Evolutionary conservation across 495 filamentous ascomycete genomes (phyloP).

Genomic region (Penicillium egyptiacum): DNA sequence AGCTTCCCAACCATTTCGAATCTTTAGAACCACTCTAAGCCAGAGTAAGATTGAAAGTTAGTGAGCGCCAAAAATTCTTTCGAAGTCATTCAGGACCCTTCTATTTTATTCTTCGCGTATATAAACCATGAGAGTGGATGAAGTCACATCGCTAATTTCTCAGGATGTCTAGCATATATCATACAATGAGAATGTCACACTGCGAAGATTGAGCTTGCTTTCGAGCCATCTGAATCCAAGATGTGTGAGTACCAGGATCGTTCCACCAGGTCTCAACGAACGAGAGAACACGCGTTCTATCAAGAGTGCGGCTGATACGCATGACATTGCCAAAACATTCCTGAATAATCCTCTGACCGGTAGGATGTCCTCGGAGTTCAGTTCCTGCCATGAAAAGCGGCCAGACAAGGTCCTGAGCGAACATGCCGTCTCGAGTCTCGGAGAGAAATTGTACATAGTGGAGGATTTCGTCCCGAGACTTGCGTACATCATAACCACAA

Average conservation of each 20-base stretch:
- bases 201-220: neutral
- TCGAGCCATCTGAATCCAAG: constrained; percentile 22
- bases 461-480: constrained; percentile 25
- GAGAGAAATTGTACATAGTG: constrained; percentile 20
- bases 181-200: constrained; percentile 11
- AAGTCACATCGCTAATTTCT: no score
- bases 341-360: constrained; percentile 13
- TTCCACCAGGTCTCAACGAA: constrained; percentile 22
- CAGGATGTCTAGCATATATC: neutral
- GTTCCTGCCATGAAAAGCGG: constrained; percentile 31
- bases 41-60: no score
- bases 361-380: constrained; percentile 15
- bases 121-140: no score
- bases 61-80: neutral
- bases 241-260: neutral
- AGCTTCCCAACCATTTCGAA: no score
- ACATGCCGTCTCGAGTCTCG: constrained; percentile 16
- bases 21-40: no score
- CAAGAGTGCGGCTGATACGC: constrained; percentile 21
- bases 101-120: neutral
- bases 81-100: neutral
- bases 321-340: constrained; percentile 15
- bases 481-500: neutral
- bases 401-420: constrained; percentile 32
- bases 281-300: constrained; percentile 17